These are phyloP conservation scores for Malania oleifera DNA, from an alignment of 164 flowering plant genomes.

Conservation along the genomic window DNA sequence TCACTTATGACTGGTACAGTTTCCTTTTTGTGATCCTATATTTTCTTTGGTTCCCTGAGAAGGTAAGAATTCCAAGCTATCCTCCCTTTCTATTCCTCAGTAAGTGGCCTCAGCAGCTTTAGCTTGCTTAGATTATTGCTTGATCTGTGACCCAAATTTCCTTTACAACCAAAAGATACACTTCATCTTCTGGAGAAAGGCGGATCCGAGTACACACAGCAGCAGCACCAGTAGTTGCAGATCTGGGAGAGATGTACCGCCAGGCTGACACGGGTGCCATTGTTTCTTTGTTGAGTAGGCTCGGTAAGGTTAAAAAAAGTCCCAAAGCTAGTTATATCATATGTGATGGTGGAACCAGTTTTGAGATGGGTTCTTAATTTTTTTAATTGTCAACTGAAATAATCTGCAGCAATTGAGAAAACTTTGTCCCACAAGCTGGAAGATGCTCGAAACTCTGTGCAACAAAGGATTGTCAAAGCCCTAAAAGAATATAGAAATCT, in stretches of 20 bases:
- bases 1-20: no score
- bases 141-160: no score
- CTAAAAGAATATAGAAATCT: conserved; percentile 93
- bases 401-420: conserved; percentile 84
- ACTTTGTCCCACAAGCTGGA: conserved; percentile 79
- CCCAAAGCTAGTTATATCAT: background rate
- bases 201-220: conserved; percentile 99
- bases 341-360: background rate
- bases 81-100: no score
- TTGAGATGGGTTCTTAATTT: conserved; percentile 5
- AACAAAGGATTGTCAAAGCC: conserved; percentile 68
- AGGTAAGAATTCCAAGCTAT: no score
- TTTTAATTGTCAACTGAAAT: conserved; percentile 2
- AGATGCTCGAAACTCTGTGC: conserved; percentile 73
- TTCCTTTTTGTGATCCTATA: no score
- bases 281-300: conserved; percentile 60
- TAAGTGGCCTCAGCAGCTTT: no score
- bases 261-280: conserved; percentile 90
- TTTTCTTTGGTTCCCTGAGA: no score
- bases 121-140: no score
- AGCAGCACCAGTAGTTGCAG: conserved; percentile 87
- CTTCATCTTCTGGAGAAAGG: conserved; percentile 96
- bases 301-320: conserved; percentile 45
- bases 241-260: conserved; percentile 94
- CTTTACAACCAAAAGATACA: conserved; percentile 73